Evolutionary conservation across 768 basidiomycete species (phyloP).

Genomic region (Pulveroboletus ravenelii): DNA sequence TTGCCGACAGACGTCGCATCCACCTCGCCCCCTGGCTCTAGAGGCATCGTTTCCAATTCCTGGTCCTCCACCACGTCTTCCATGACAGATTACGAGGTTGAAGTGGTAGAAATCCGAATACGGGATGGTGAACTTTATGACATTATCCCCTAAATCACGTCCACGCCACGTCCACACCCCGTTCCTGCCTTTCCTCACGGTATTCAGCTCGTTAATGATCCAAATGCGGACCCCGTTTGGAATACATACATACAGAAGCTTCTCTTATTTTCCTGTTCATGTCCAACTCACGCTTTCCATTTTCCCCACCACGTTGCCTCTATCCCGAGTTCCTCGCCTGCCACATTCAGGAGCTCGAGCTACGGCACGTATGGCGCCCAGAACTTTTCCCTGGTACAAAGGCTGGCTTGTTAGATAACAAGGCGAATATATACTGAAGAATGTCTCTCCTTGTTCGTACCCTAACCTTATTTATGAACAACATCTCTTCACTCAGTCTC

Average conservation of each 20-base stretch:
- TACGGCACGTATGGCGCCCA: slow-evolving; percentile 7
- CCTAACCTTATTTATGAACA: background rate
- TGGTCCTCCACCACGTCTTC: slow-evolving; percentile 63
- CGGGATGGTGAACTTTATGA: slow-evolving; percentile 71
- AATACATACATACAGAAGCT: slow-evolving; percentile 12
- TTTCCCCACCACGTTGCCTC: background rate
- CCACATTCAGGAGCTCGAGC: background rate
- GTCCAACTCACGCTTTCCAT: slow-evolving; percentile 12
- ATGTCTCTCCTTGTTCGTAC: background rate
- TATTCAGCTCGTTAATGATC: slow-evolving; percentile 13
- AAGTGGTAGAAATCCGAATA: slow-evolving; percentile 85
- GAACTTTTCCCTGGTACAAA: background rate
- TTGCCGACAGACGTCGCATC: slow-evolving; percentile 63
- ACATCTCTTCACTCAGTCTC: slow-evolving; percentile 9
- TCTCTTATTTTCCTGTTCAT: background rate
- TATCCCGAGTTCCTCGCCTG: background rate
- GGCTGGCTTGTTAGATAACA: slow-evolving; percentile 8
- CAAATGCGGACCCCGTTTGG: slow-evolving; percentile 9
- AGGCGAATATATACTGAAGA: slow-evolving; percentile 9
- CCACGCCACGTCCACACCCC: background rate
- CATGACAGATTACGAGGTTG: slow-evolving; percentile 74
- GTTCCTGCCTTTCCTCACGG: background rate
- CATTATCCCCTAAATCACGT: slow-evolving; percentile 54
- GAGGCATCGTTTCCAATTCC: slow-evolving; percentile 62
- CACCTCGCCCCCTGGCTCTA: slow-evolving; percentile 72